Evolutionary conservation across 1,284 basidiomycete species (phyloP), one percentile per base, ranked within the genome.

Genomic region (Fomitiporia mediterranea): DNA sequence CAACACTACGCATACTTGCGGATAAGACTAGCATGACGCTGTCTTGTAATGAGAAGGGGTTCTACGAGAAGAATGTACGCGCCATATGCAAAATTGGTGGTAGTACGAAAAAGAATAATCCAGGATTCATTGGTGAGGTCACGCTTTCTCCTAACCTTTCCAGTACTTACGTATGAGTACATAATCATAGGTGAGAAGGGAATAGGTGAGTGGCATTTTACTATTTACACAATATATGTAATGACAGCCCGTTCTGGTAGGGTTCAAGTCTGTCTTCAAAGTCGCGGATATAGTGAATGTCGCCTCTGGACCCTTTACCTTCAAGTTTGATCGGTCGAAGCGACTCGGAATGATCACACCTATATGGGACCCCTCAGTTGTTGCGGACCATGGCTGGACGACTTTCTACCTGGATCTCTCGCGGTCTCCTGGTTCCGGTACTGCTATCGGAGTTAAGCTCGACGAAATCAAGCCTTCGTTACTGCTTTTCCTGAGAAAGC

Each of bases 191-290:
- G 43, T 11, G 43, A 44, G 23, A 44, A 44, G 8, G 43, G 43
- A 3, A 44, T 44, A 44, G 43, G 43, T 9, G 11, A 27, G 43
- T 25, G 9, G 6, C 17, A 11, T 27, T 30, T 19, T 35, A 8
- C 15, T 35, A 15, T 35, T 2, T 25, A 13, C 23, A 2, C 28
- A 7, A 17, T 4, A n/a, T n/a, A n/a, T n/a, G n/a, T n/a, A n/a
- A n/a, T n/a, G n/a, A n/a, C n/a, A n/a, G n/a, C n/a, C n/a, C 13
- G 19, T 17, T 47, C 28, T 44, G 42, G 32, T 32, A 66, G 65
- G 65, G 4, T 66, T 66, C 58, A 66, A 66, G 49, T 64, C 65
- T 2, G 63, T 66, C 9, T 66, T 66, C 46, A 64, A 59, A 19
- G 60, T 66, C 28, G 62, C 65, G 3, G 55, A 66, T 27, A 19